A percentile compares a stretch with the other conserved stretches of the same genome.
phyloP scores from a whole-genome alignment of 257 asterid genomes.

The Lycium barbarum region DNA sequence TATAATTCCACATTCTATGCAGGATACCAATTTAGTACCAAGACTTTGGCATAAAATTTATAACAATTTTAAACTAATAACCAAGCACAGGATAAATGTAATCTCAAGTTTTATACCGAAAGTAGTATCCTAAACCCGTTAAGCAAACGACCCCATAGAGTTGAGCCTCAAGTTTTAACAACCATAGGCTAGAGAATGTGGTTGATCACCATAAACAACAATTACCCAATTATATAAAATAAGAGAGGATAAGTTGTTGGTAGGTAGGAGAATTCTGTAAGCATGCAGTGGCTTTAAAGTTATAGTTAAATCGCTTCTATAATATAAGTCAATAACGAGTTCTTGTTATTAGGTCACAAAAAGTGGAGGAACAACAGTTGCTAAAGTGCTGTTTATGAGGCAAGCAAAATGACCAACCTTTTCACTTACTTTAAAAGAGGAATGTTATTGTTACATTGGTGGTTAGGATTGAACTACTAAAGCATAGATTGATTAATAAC shows the following conservation, averaged over 20 bases:
- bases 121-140: too few relatives aligned
- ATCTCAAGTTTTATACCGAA: too few relatives aligned
- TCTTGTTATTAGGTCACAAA: neutral
- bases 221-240: neutral
- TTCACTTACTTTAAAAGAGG: neutral
- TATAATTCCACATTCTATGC: too few relatives aligned
- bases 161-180: neutral
- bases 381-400: neutral
- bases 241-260: neutral
- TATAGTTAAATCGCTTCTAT: neutral
- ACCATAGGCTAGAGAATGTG: neutral
- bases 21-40: too few relatives aligned
- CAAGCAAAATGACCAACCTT: conserved; percentile 19
- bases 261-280: neutral
- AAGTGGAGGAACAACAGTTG: neutral
- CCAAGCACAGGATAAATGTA: too few relatives aligned
- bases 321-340: neutral
- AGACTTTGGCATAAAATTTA: too few relatives aligned
- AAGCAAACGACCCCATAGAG: neutral
- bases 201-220: too few relatives aligned
- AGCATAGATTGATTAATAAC: conserved; percentile 27
- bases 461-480: conserved; percentile 49
- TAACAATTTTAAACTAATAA: too few relatives aligned
- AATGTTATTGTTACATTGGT: conserved; percentile 36
- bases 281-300: neutral